Conservation (phyloP, 2,329 filamentous ascomycete species). For the Fusarium agapanthi region DNA sequence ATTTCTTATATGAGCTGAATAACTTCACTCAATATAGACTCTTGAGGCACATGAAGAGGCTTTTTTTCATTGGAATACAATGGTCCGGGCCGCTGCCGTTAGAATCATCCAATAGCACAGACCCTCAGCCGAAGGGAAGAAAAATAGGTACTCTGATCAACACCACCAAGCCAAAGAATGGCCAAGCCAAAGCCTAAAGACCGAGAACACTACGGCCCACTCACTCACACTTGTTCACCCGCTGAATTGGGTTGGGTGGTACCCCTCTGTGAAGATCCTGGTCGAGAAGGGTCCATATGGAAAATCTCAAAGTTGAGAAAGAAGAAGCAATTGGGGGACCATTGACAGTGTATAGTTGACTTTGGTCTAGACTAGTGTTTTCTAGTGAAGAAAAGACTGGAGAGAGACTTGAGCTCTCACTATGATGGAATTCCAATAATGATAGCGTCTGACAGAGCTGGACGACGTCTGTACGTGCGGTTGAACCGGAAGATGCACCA, state of each 20-base stretch:
- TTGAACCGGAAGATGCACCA: not conserved
- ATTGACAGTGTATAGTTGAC: not conserved
- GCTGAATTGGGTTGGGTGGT: constrained; percentile 10
- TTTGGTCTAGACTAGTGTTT: not conserved
- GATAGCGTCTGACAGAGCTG: not conserved
- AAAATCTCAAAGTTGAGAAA: not conserved
- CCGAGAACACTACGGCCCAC: constrained; percentile 19
- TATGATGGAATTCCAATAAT: not conserved
- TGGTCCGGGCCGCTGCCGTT: constrained; percentile 29
- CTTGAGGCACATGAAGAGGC: not conserved
- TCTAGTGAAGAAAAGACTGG: not conserved
- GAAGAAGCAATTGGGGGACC: not conserved
- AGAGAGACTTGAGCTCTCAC: not conserved
- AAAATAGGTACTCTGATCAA: not conserved
- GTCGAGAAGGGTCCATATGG: constrained; percentile 2
- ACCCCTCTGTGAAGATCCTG: constrained; percentile 14
- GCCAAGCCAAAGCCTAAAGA: constrained; percentile 9
- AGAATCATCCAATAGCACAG: constrained; percentile 10
- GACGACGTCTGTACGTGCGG: not conserved
- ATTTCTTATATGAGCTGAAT: not conserved
- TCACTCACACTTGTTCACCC: constrained; percentile 21
- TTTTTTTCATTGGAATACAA: not conserved
- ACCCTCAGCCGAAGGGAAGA: not conserved
- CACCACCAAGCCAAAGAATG: not conserved
- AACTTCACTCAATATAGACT: not conserved